These are phyloP conservation scores for Exserohilum turcica DNA, from an alignment of 2,329 filamentous ascomycete genomes.

Conservation along the genomic window DNA sequence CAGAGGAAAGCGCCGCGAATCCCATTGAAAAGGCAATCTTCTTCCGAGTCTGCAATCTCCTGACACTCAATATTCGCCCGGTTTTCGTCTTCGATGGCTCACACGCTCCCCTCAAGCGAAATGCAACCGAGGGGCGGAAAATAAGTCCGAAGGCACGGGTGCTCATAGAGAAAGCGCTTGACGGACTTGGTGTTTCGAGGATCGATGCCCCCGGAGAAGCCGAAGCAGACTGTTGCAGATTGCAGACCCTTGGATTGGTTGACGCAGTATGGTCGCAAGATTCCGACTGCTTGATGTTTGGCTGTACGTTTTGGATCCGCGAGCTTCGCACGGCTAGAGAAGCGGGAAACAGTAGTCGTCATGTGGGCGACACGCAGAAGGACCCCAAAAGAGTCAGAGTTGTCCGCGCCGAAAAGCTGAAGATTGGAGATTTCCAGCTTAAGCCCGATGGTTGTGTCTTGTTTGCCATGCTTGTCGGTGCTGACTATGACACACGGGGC, in stretches of 20 bases:
- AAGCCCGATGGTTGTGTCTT: conserved; percentile 45
- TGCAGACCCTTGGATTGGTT: conserved; percentile 51
- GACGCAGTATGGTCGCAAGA: conserved; percentile 57
- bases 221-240: conserved; percentile 53
- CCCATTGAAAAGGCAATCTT: conserved; percentile 49
- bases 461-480: conserved; percentile 49
- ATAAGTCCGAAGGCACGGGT: no score
- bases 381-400: conserved; percentile 38
- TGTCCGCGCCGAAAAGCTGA: conserved; percentile 34
- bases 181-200: conserved; percentile 48
- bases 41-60: conserved; percentile 51
- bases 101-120: conserved; percentile 47
- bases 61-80: conserved; percentile 56
- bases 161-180: conserved; percentile 18
- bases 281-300: conserved; percentile 55
- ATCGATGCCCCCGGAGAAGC: conserved; percentile 54
- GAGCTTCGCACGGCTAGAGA: conserved; percentile 30
- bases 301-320: conserved; percentile 49
- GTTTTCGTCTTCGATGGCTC: conserved; percentile 62
- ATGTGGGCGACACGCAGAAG: conserved; percentile 38
- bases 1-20: conserved; percentile 22
- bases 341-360: conserved; percentile 17
- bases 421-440: conserved; percentile 30
- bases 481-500: conserved; percentile 48
- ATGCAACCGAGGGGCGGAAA: conserved; percentile 40